These are phyloP conservation scores for Citrus unshiu DNA, from an alignment of 345 rosid genomes.

Conservation along the genomic window DNA sequence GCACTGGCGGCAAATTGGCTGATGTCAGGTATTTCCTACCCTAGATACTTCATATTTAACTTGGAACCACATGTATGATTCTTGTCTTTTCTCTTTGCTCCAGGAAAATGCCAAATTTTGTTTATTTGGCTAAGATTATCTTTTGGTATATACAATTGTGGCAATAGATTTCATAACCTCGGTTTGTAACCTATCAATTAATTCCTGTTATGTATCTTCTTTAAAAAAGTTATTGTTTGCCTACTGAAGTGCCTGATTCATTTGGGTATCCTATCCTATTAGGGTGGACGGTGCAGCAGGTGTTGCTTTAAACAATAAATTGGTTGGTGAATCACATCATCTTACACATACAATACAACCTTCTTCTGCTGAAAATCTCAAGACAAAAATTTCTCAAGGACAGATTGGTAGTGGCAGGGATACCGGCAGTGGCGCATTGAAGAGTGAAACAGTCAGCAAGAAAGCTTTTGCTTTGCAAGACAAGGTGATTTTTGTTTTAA, in stretches of 20 bases:
- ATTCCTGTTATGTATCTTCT: background rate
- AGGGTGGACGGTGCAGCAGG: constrained; percentile 44
- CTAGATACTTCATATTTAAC: background rate
- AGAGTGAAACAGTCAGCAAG: constrained; percentile 68
- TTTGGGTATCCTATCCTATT: constrained; percentile 21
- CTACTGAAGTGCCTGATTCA: background rate
- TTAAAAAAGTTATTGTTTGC: background rate
- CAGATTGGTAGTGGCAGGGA: constrained; percentile 44
- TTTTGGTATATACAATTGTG: background rate
- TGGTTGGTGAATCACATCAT: constrained; percentile 33
- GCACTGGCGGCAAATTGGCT: constrained; percentile 31
- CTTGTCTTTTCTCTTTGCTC: background rate
- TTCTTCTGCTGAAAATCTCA: constrained; percentile 38
- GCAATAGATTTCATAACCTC: background rate
- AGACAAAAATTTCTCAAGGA: constrained; percentile 31
- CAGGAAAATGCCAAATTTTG: background rate
- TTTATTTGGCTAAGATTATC: background rate
- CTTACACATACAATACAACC: constrained; percentile 25
- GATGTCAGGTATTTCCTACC: constrained; percentile 35
- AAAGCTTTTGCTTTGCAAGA: constrained; percentile 92
- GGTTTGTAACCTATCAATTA: background rate
- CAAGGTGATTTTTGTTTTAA: constrained; percentile 49
- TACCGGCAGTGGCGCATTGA: constrained; percentile 36
- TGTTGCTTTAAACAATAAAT: constrained; percentile 27
- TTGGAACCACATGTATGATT: background rate